Evolutionary conservation across 495 filamentous ascomycete species (phyloP).

Genomic region (Trichoderma reesei): DNA sequence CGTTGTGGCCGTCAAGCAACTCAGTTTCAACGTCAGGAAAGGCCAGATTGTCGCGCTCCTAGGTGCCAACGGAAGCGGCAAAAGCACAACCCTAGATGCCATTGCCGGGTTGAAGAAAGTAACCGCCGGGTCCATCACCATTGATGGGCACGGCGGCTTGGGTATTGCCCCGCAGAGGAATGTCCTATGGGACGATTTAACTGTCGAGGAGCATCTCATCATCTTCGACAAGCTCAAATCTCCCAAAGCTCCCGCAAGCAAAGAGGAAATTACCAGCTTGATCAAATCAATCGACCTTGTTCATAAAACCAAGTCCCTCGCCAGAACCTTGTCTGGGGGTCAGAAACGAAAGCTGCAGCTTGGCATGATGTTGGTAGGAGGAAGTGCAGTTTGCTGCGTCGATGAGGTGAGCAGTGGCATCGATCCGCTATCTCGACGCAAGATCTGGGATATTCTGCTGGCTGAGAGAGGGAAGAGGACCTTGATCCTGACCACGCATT

Average conservation of each 20-base stretch:
- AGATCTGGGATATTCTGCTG: constrained; percentile 84
- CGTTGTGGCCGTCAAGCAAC: constrained; percentile 61
- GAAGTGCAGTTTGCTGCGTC: constrained; percentile 73
- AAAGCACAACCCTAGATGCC: constrained; percentile 77
- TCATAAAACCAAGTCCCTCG: constrained; percentile 53
- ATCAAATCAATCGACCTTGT: constrained; percentile 59
- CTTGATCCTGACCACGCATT: constrained; percentile 78
- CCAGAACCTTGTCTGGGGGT: constrained; percentile 69
- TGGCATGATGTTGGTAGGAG: constrained; percentile 87
- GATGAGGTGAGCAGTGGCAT: constrained; percentile 80
- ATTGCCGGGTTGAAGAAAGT: constrained; percentile 70
- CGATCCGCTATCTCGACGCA: constrained; percentile 69
- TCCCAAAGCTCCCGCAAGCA: constrained; percentile 38
- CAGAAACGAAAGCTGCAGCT: constrained; percentile 88
- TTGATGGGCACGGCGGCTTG: constrained; percentile 64
- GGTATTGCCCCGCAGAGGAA: constrained; percentile 86
- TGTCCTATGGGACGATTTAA: constrained; percentile 77
- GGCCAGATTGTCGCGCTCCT: constrained; percentile 76
- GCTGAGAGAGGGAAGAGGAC: constrained; percentile 68
- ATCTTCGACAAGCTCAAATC: constrained; percentile 75
- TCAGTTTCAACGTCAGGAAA: constrained; percentile 54
- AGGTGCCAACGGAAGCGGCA: constrained; percentile 80
- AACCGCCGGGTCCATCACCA: constrained; percentile 58
- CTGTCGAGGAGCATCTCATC: constrained; percentile 66
- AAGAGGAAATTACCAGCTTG: constrained; percentile 47